A percentile compares a stretch with the other conserved stretches of the same genome.
Evolutionary conservation across 2,329 filamentous ascomycete genomes (phyloP).

Genomic region (Aspergillus thermomutatus): DNA sequence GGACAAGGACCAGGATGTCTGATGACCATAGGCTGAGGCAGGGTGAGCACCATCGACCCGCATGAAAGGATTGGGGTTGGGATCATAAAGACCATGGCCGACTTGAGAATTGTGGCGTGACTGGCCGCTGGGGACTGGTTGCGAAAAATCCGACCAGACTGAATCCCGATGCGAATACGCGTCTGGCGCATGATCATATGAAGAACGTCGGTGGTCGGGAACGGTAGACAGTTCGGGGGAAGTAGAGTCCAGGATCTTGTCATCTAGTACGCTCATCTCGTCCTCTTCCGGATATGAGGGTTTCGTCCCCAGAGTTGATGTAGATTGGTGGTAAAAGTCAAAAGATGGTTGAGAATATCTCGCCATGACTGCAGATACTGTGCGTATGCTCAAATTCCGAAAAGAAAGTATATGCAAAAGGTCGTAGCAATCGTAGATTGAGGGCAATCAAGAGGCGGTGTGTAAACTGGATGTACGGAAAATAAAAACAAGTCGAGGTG

Average conservation of each 20-base stretch:
- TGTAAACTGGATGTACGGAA: slow-evolving; percentile 15
- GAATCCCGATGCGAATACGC: slow-evolving; percentile 53
- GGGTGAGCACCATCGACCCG: slow-evolving; percentile 53
- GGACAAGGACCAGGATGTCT: slow-evolving; percentile 61
- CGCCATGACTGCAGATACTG: slow-evolving; percentile 35
- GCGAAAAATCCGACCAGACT: slow-evolving; percentile 48
- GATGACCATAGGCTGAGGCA: slow-evolving; percentile 43
- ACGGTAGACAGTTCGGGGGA: slow-evolving; percentile 48
- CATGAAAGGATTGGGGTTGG: slow-evolving; percentile 61
- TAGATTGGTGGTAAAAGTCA: slow-evolving; percentile 43
- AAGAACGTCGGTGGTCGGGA: slow-evolving; percentile 42
- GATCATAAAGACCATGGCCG: slow-evolving; percentile 47
- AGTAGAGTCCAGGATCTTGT: slow-evolving; percentile 50
- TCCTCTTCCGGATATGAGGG: slow-evolving; percentile 45
- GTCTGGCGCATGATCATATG: slow-evolving; percentile 48
- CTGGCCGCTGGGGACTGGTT: slow-evolving; percentile 40
- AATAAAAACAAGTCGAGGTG: slow-evolving; percentile 10
- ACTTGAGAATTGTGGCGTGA: slow-evolving; percentile 42
- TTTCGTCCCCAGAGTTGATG: slow-evolving; percentile 42
- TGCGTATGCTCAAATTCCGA: slow-evolving; percentile 14
- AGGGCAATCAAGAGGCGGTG: slow-evolving; percentile 20
- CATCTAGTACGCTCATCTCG: slow-evolving; percentile 51
- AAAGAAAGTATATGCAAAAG: slow-evolving; percentile 7
- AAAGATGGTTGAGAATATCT: slow-evolving; percentile 44
- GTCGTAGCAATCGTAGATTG: slow-evolving; percentile 1